Base-by-base conservation (phyloP, 1,139 yeast species). In the Blastobotrys arbuscula region DNA sequence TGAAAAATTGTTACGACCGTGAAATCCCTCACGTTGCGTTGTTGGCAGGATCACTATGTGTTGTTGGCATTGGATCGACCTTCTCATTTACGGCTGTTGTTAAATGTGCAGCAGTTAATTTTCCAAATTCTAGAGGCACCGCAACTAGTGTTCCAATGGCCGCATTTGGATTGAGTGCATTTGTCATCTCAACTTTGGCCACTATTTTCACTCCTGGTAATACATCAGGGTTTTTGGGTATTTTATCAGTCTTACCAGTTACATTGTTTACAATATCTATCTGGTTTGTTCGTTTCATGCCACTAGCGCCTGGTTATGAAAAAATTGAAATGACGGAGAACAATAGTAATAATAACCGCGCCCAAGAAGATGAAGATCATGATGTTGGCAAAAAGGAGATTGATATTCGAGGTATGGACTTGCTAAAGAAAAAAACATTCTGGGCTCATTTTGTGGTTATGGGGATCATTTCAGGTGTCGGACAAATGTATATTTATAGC, bases 401-500 rank as follows among this genome's bases (percentile, higher is more conserved):
- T 10, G 64, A 60, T 39, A 43, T 63, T 19, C 53, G 57, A 23
- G 69, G 69, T 10, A 26, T 51, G 6, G 41, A 54, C n/a, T 54
- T 67, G 40, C 47, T 66, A 18, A 47, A 50, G 10, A 45, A 50
- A n/a, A 51, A 55, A n/a, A 47, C 57, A 12, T 70, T 70, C 53
- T 69, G 73, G 73, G 49, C 60, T 19, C 69, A 66, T 49, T 62
- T 67, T 56, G 42, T 75, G 9, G 70, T 82, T 18, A 69, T 84
- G 53, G 84, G 89, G 1, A 65, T 78, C 2, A 67, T 83, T 42
- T 84, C 85, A 56, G 86, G 89, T 1, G 73, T 81, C 52, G 94
- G 94, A 9, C 92, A 85, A 62, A 79, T 84, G 75, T 85, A 83
- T 61, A 84, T 85, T 28, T 83, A 78, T 59, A 78, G 86, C 3